Base-by-base conservation (phyloP, 768 basidiomycete genomes). In the Paxillus involutus region DNA sequence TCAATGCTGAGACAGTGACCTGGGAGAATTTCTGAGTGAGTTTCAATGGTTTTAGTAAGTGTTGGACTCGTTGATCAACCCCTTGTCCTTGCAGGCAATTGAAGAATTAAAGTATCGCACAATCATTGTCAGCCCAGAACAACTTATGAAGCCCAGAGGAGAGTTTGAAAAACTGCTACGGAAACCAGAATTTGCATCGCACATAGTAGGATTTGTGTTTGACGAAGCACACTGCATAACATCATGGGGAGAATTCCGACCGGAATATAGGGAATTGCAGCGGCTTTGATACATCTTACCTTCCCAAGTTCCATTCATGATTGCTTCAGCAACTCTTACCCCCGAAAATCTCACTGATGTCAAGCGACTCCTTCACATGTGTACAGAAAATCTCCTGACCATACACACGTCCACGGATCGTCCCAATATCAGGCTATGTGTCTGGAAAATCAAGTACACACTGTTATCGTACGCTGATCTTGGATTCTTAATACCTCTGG, bases 371-470 rank as follows among this genome's bases (percentile, higher is more conserved):
- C n/a, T n/a, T n/a, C n/a, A n/a, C n/a, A n/a, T n/a, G n/a, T n/a
- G n/a, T n/a, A n/a, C n/a, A n/a, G n/a, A n/a, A n/a, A n/a, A 37
- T 50, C 11, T 21, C 3, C 19, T 37, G 4, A 42, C 24, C 0
- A 46, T 74, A 5, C 47, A 49, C 0, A 54, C 59, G 3, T 68
- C 68, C 4, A 75, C 68, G 40, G 65, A 75, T 45, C 63, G 65
- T n/a, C 67, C 71, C n/a, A n/a, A n/a, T n/a, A n/a, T n/a, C n/a
- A 1, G 73, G 75, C 41, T 51, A 45, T 4, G 70, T 72, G n/a
- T n/a, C 1, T 55, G 57, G 12, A 51, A 59, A 17, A 66, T 74
- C 45, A 40, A 51, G 21, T 62, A 60, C 33, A 49, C 65, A 12
- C 58, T 60, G 0, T 59, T 56, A 16, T 61, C 57, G 11, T 70